phyloP scores from a whole-genome alignment of 495 filamentous ascomycete species.

The Xylaria sp. region DNA sequence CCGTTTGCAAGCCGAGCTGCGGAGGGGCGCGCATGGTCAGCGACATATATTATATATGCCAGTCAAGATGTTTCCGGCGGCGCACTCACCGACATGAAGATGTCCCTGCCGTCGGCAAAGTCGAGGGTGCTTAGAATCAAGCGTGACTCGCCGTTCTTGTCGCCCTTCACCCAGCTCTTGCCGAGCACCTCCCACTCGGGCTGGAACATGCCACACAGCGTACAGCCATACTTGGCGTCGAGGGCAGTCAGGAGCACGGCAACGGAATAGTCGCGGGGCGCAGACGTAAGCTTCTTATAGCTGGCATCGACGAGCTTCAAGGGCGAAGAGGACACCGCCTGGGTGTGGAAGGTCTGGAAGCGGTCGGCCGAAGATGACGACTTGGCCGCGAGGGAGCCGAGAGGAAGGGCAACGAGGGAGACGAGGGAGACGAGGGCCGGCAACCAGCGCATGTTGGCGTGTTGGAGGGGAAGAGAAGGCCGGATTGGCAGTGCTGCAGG shows the following conservation, averaged over 20 bases:
- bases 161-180: constrained; percentile 85
- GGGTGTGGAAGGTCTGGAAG: constrained; percentile 72
- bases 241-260: constrained; percentile 87
- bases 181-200: constrained; percentile 92
- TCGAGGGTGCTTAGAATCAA: constrained; percentile 87
- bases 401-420: constrained; percentile 58
- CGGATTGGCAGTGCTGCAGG: constrained; percentile 10
- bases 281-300: constrained; percentile 76
- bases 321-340: constrained; percentile 69
- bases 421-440: constrained; percentile 63
- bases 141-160: constrained; percentile 73
- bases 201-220: constrained; percentile 87
- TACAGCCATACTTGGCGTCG: constrained; percentile 84
- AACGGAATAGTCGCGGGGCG: constrained; percentile 82
- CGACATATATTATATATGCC: background rate
- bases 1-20: constrained; percentile 92
- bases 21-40: constrained; percentile 25
- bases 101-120: constrained; percentile 81
- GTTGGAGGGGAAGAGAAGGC: background rate
- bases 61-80: background rate
- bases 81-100: constrained; percentile 79
- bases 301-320: constrained; percentile 76
- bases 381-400: constrained; percentile 63
- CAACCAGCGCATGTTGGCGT: constrained; percentile 58
- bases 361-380: constrained; percentile 55